Percentiles rank a stretch among this genome's conserved stretches.
Evolutionary conservation across 768 basidiomycete genomes (phyloP).

Genomic region (Amanita exitialis): DNA sequence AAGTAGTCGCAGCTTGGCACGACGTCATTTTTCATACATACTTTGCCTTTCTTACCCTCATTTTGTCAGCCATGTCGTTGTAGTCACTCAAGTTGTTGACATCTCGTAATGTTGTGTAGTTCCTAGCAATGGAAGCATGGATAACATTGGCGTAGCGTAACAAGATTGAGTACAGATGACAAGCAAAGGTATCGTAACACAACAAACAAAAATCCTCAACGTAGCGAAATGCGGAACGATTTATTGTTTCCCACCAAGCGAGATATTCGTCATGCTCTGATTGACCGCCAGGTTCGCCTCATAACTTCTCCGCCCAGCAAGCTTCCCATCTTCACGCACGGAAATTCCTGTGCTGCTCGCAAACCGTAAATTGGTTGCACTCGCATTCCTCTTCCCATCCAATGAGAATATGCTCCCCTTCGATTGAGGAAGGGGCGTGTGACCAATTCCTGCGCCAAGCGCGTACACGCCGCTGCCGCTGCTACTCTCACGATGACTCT

Average conservation of each 20-base stretch:
- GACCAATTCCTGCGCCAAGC: constrained; percentile 19
- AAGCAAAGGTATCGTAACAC: not conserved
- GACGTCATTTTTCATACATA: not conserved
- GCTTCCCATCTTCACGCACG: constrained; percentile 33
- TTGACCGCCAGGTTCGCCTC: constrained; percentile 32
- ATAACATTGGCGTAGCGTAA: not conserved
- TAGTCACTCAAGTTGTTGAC: not conserved
- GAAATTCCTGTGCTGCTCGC: constrained; percentile 37
- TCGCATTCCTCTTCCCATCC: constrained; percentile 42
- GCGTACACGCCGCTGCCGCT: constrained; percentile 13
- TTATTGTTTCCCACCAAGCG: constrained; percentile 25
- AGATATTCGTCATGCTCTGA: constrained; percentile 43
- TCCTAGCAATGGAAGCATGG: not conserved
- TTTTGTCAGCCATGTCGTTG: not conserved
- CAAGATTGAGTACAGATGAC: not conserved
- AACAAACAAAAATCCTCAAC: not conserved
- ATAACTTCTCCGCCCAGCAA: constrained; percentile 25
- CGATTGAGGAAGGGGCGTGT: constrained; percentile 12
- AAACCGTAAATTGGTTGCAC: constrained; percentile 27
- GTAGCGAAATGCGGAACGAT: not conserved
- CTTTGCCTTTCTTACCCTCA: not conserved
- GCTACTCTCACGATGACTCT: constrained; percentile 21
- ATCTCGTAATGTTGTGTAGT: not conserved
- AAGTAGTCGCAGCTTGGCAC: not conserved
- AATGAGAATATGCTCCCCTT: constrained; percentile 27